These are phyloP conservation scores for Aureobasidium sp. DNA, from an alignment of 2,329 filamentous ascomycete species.

Conservation along the genomic window DNA sequence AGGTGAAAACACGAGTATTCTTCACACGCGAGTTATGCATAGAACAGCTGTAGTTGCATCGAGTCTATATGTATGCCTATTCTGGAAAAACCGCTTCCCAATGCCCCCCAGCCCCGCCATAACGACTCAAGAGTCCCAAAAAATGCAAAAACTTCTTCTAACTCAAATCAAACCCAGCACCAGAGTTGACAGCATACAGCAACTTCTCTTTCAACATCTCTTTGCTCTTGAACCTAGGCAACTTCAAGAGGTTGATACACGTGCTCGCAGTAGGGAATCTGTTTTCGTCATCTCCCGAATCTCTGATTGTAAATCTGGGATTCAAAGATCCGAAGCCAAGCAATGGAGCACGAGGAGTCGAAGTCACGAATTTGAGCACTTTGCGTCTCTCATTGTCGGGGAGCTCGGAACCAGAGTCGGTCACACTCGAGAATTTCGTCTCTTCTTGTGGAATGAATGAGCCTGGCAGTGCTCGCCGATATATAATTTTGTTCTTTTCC, in stretches of 20 bases:
- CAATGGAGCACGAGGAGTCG: slow-evolving; percentile 81
- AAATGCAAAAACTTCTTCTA: too few relatives aligned
- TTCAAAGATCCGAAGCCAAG: slow-evolving; percentile 81
- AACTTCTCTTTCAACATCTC: slow-evolving; percentile 67
- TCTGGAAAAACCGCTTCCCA: too few relatives aligned
- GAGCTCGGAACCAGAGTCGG: slow-evolving; percentile 39
- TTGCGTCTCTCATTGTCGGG: slow-evolving; percentile 71
- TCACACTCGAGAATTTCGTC: background rate
- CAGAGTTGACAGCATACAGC: slow-evolving; percentile 80
- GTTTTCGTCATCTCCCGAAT: slow-evolving; percentile 68
- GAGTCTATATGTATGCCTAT: too few relatives aligned
- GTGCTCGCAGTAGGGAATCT: slow-evolving; percentile 89
- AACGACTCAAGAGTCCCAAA: too few relatives aligned
- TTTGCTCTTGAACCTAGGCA: slow-evolving; percentile 71
- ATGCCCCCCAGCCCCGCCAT: too few relatives aligned
- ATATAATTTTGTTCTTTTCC: background rate
- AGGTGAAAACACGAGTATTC: too few relatives aligned
- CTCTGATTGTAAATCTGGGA: slow-evolving; percentile 82
- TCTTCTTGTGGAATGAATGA: background rate
- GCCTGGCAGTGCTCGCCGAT: background rate
- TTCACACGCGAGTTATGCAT: too few relatives aligned
- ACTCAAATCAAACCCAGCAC: slow-evolving; percentile 85
- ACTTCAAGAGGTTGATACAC: slow-evolving; percentile 88
- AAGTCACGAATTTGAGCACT: slow-evolving; percentile 92
- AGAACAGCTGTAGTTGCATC: too few relatives aligned